Evolutionary conservation across 2,329 filamentous ascomycete species (phyloP), one percentile per base, ranked within the genome.

Genomic region (Pseudogymnoascus sp.): DNA sequence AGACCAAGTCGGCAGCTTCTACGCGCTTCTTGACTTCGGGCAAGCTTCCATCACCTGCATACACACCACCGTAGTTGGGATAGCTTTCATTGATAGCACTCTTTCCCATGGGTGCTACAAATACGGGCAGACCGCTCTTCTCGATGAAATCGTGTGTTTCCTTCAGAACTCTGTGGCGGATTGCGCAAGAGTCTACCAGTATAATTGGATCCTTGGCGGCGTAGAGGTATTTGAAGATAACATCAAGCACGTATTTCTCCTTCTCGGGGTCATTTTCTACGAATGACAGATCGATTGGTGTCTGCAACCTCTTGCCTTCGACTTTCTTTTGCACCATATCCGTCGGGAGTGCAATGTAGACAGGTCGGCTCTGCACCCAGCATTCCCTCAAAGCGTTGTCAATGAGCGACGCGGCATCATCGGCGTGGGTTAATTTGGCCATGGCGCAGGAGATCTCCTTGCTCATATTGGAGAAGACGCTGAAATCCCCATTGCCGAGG

Each of bases 41-140:
- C 61, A 87, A 83, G 33, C 88, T 91, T 37, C 88, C 90, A 63
- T 83, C 82, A n/a, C 92, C 92, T 7, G 89, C 88, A 73, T 96
- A 96, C 4, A 96, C 89, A 66, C 92, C 92, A 21, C 89, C 89
- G 68, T 88, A 96, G 70, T 84, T 89, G n/a, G 82, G 78, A 55
- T 89, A 81, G 1, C 83, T 83, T 75, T 96, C 91, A 69, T 95
- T 83, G 55, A 96, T 83, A 18, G 89, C 89, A 16, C 91, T 85
- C 77, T 96, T 96, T 55, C 91, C 91, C 89, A 96, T 96, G 2
- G 91, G 90, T 0, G 91, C 89, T n/a, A 93, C 89, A 69, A 95
- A 96, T 0, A 90, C 88, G 4, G 92, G 91, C 6, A 96, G 78
- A 3, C 84, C 80, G 0, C 90, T 90, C 74, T 88, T 90, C 64